Conservation (phyloP, 2,329 filamentous ascomycete species). For the Aspergillus fumigatus region DNA sequence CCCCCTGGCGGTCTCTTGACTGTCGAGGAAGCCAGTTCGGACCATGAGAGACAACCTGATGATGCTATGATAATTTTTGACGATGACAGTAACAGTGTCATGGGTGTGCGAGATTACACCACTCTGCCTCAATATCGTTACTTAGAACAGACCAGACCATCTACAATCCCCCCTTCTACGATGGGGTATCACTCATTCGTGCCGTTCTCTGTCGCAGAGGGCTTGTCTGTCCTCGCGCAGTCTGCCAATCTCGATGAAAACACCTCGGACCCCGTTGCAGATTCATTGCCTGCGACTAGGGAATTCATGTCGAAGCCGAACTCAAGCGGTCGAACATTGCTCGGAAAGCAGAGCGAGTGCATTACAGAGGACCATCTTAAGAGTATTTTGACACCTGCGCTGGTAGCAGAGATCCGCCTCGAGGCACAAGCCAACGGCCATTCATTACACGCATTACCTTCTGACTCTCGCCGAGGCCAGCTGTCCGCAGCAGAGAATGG, state of each 20-base stretch:
- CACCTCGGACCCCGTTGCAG: not conserved
- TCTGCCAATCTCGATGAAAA: not conserved
- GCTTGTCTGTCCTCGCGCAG: slow-evolving; percentile 10
- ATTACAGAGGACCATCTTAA: slow-evolving; percentile 9
- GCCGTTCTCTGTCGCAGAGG: slow-evolving; percentile 15
- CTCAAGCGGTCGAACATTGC: slow-evolving; percentile 25
- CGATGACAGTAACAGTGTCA: slow-evolving; percentile 33
- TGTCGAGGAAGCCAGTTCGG: slow-evolving; percentile 42
- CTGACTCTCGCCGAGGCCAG: not conserved
- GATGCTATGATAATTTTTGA: slow-evolving; percentile 36
- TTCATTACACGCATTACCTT: not conserved
- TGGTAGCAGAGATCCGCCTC: slow-evolving; percentile 37
- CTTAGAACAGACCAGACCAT: slow-evolving; percentile 30
- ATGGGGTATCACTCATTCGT: slow-evolving; percentile 15
- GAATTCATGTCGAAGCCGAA: slow-evolving; percentile 26
- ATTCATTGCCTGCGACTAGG: slow-evolving; percentile 16
- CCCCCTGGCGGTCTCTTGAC: slow-evolving; percentile 32
- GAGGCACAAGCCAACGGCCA: slow-evolving; percentile 30
- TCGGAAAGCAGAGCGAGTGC: slow-evolving; percentile 18
- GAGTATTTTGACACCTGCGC: slow-evolving; percentile 31
- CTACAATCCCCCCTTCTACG: slow-evolving; percentile 9
- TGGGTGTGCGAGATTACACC: slow-evolving; percentile 33
- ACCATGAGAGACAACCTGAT: slow-evolving; percentile 31
- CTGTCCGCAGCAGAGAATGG: not conserved
- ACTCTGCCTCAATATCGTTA: slow-evolving; percentile 36